Conservation (phyloP, 78 protist species). For the Dictyostelium firmibasis region DNA sequence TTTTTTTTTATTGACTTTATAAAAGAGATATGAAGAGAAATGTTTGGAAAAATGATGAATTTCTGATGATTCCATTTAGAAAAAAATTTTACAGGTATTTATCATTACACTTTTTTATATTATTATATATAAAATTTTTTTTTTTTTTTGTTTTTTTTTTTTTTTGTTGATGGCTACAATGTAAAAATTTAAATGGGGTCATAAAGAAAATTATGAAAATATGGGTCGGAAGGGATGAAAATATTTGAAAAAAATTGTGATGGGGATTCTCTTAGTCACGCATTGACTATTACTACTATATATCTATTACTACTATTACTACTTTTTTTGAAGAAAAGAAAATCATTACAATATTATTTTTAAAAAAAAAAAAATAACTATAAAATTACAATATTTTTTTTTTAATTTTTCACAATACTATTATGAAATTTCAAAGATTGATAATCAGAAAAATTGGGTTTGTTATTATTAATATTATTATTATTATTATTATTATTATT, state of each 20-base stretch:
- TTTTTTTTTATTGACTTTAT: not conserved
- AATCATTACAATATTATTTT: too few relatives aligned
- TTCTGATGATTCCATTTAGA: not conserved
- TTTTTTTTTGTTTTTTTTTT: too few relatives aligned
- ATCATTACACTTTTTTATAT: not conserved
- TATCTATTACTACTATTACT: not conserved
- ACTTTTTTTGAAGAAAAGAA: not conserved
- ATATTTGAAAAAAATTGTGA: not conserved
- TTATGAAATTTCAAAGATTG: not conserved
- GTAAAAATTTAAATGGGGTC: not conserved
- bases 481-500: too few relatives aligned
- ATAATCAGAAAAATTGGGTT: not conserved
- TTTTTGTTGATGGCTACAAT: not conserved
- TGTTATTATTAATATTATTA: not conserved
- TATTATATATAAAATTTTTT: too few relatives aligned
- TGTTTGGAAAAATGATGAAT: not conserved
- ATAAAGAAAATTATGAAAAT: too few relatives aligned
- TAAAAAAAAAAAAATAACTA: too few relatives aligned
- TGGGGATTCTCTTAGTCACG: not conserved
- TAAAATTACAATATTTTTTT: not conserved
- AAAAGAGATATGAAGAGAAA: not conserved
- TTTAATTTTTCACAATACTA: not conserved
- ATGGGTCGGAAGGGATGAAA: not conserved
- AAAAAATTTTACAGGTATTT: not conserved
- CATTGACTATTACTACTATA: not conserved